These are phyloP conservation scores for Tuber aestivum DNA, from an alignment of 495 filamentous ascomycete species.

Conservation along the genomic window DNA sequence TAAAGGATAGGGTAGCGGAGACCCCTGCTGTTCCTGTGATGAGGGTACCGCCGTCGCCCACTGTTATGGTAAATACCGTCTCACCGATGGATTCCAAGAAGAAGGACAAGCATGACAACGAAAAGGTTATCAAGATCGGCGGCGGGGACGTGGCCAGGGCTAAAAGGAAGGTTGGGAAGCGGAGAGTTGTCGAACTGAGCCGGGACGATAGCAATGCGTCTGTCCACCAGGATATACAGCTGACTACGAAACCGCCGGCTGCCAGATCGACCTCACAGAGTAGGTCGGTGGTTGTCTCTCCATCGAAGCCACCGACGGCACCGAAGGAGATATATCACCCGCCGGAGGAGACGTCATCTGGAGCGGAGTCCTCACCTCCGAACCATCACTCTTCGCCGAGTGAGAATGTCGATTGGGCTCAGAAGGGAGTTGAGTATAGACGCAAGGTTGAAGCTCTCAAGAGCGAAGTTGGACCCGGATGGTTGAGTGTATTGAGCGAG, in stretches of 20 bases:
- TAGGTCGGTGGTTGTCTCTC: slow-evolving; percentile 48
- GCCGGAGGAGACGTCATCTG: slow-evolving; percentile 38
- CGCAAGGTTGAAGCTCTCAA: slow-evolving; percentile 79
- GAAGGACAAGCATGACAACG: slow-evolving; percentile 50
- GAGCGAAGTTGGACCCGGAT: slow-evolving; percentile 74
- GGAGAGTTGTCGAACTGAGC: slow-evolving; percentile 60
- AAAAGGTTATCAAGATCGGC: slow-evolving; percentile 47
- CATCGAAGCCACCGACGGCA: slow-evolving; percentile 46
- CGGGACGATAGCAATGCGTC: slow-evolving; percentile 35
- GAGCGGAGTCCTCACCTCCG: slow-evolving; percentile 43
- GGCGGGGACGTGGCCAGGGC: slow-evolving; percentile 49
- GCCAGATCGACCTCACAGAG: slow-evolving; percentile 4
- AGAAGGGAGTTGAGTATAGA: slow-evolving; percentile 70
- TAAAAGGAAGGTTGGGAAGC: slow-evolving; percentile 53
- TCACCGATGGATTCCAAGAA: slow-evolving; percentile 52
- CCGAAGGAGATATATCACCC: slow-evolving; percentile 43
- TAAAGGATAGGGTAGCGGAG: slow-evolving; percentile 75
- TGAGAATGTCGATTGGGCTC: slow-evolving; percentile 56
- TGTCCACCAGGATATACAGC: slow-evolving; percentile 12
- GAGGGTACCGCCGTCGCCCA: slow-evolving; percentile 55
- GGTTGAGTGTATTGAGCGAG: slow-evolving; percentile 78
- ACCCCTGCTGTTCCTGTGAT: slow-evolving; percentile 69
- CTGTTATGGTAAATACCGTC: slow-evolving; percentile 60
- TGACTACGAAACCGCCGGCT: slow-evolving; percentile 1
- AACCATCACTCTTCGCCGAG: slow-evolving; percentile 45